These are phyloP conservation scores for Cochlearia excelsa DNA, from an alignment of 345 rosid species.

Conservation along the genomic window DNA sequence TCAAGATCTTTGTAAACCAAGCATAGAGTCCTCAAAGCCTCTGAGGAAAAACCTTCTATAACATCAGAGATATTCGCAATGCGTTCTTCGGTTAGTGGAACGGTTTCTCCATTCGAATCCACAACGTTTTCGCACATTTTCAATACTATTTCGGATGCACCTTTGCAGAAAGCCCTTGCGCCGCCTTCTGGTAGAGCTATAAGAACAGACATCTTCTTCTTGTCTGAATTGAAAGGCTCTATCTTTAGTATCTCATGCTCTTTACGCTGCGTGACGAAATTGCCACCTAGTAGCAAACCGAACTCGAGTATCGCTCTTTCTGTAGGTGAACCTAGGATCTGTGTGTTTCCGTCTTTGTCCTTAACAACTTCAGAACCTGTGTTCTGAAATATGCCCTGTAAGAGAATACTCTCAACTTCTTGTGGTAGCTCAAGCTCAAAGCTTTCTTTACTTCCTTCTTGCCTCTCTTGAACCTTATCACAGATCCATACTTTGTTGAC, in stretches of 20 bases:
- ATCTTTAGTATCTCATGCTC: conserved; percentile 59
- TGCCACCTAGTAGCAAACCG: conserved; percentile 65
- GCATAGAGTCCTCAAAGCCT: conserved; percentile 71
- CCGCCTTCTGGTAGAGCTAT: conserved; percentile 48
- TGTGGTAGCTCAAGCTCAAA: conserved; percentile 42
- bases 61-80: conserved; percentile 41
- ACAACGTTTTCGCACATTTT: conserved; percentile 52
- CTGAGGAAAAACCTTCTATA: conserved; percentile 58
- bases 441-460: conserved; percentile 24
- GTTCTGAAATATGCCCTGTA: conserved; percentile 73
- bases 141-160: conserved; percentile 69
- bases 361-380: conserved; percentile 62
- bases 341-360: conserved; percentile 57
- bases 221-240: conserved; percentile 74
- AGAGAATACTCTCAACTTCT: conserved; percentile 39
- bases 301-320: conserved; percentile 68
- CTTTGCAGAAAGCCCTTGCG: conserved; percentile 59
- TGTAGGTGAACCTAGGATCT: conserved; percentile 67
- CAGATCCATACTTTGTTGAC: conserved; percentile 59
- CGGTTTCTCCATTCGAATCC: conserved; percentile 43
- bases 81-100: conserved; percentile 45
- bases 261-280: conserved; percentile 42
- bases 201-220: conserved; percentile 70
- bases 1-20: conserved; percentile 59
- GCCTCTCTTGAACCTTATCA: conserved; percentile 33